phyloP scores from a whole-genome alignment of 1,284 basidiomycete species.

The Ganoderma boninense region DNA sequence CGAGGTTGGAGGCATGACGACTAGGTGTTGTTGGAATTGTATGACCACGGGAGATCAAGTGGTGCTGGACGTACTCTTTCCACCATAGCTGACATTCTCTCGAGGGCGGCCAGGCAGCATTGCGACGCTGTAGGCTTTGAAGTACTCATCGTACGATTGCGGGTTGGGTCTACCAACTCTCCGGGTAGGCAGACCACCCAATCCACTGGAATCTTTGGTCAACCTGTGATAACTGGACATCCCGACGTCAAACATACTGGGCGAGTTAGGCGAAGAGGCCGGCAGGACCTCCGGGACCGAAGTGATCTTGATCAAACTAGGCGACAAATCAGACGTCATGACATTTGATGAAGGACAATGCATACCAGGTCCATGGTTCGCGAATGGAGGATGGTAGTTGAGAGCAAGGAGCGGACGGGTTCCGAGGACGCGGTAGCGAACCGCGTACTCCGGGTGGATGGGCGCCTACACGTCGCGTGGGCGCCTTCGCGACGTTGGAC shows the following conservation, averaged over 20 bases:
- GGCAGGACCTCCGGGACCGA: constrained; percentile 53
- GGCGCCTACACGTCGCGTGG: constrained; percentile 22
- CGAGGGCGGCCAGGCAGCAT: too few species aligned
- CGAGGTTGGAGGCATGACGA: too few species aligned
- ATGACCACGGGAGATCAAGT: too few species aligned
- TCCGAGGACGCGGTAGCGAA: constrained; percentile 21
- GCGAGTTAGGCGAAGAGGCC: constrained; percentile 69
- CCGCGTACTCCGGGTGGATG: constrained; percentile 31
- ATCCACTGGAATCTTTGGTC: constrained; percentile 48
- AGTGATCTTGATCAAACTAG: constrained; percentile 59
- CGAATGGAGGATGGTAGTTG: constrained; percentile 18
- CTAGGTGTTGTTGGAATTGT: too few species aligned
- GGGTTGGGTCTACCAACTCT: too few species aligned
- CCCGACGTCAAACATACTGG: constrained; percentile 49
- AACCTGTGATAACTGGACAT: background rate
- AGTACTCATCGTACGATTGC: too few species aligned
- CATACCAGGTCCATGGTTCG: constrained; percentile 70
- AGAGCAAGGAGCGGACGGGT: constrained; percentile 15
- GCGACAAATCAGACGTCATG: constrained; percentile 30
- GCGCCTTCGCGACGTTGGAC: constrained; percentile 19
- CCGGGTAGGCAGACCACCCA: too few species aligned
- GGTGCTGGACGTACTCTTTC: too few species aligned
- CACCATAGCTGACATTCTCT: too few species aligned
- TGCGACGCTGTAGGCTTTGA: too few species aligned
- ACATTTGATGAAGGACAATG: background rate